These are phyloP conservation scores for Eleusine coracana DNA, from an alignment of 176 grass and related monocot species.

Conservation along the genomic window DNA sequence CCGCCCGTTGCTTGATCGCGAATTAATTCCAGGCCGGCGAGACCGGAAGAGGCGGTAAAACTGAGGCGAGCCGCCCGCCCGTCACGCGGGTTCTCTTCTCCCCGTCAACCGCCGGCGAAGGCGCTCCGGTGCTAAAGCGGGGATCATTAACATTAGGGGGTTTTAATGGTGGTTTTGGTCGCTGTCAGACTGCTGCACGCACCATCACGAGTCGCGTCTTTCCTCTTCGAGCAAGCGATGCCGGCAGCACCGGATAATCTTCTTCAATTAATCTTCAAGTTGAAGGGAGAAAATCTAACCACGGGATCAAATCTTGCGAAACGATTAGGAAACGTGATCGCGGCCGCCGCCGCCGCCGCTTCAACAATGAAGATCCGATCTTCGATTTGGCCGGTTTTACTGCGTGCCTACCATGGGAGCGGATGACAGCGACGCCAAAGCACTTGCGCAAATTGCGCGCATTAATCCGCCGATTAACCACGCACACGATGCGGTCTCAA, in stretches of 20 bases:
- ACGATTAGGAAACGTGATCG: background rate
- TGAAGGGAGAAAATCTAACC: background rate
- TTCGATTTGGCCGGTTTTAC: background rate
- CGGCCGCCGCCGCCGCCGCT: background rate
- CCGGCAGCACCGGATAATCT: background rate
- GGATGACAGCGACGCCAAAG: constrained; percentile 10
- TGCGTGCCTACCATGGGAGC: background rate
- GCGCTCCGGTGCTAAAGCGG: background rate
- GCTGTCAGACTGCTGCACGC: constrained; percentile 10
- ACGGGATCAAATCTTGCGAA: background rate
- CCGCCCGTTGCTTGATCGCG: constrained; percentile 44
- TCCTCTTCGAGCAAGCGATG: background rate
- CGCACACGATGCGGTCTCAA: background rate
- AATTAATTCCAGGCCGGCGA: constrained; percentile 49
- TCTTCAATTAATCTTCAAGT: background rate
- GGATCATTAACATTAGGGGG: background rate
- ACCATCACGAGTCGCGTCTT: background rate
- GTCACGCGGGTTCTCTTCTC: background rate
- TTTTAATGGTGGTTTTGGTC: background rate
- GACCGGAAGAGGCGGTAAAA: constrained; percentile 29
- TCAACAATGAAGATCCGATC: background rate
- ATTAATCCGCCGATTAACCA: background rate
- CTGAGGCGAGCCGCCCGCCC: constrained; percentile 1
- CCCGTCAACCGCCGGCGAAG: background rate
- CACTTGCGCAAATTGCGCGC: constrained; percentile 13